A percentile compares a stretch with the other conserved stretches of the same genome.
phyloP scores from a whole-genome alignment of 2,329 filamentous ascomycete genomes.

The Aureobasidium sp. region DNA sequence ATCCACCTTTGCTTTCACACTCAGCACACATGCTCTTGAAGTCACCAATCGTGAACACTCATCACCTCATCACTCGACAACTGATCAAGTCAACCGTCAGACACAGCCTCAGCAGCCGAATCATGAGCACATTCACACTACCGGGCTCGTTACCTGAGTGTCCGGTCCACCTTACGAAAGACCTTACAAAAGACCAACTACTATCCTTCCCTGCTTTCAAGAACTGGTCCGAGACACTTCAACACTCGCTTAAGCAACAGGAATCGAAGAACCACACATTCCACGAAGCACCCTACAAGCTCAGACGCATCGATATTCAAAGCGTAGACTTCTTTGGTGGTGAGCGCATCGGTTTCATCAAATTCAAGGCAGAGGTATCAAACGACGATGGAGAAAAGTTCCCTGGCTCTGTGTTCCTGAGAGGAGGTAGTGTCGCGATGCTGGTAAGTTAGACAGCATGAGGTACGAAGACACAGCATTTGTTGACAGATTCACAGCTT shows the following conservation, averaged over 20 bases:
- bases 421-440: constrained; percentile 52
- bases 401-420: constrained; percentile 49
- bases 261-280: constrained; percentile 41
- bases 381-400: constrained; percentile 44
- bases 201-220: constrained; percentile 47
- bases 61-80: background rate
- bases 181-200: constrained; percentile 38
- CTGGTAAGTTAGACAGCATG: constrained; percentile 33
- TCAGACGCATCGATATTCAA: constrained; percentile 47
- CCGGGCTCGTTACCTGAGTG: constrained; percentile 28
- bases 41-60: background rate
- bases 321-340: constrained; percentile 45
- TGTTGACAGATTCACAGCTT: constrained; percentile 30
- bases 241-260: constrained; percentile 42
- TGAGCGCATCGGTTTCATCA: constrained; percentile 47
- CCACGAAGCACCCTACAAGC: constrained; percentile 41
- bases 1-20: background rate
- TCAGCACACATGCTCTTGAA: background rate
- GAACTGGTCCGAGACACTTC: constrained; percentile 45
- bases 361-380: constrained; percentile 46
- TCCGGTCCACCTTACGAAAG: constrained; percentile 35
- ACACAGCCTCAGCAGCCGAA: background rate
- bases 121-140: constrained; percentile 38
- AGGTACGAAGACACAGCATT: background rate
- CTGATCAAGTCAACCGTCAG: background rate